Conservation (phyloP, 2,329 filamentous ascomycete species). For the Thermochaetoides dissita region DNA sequence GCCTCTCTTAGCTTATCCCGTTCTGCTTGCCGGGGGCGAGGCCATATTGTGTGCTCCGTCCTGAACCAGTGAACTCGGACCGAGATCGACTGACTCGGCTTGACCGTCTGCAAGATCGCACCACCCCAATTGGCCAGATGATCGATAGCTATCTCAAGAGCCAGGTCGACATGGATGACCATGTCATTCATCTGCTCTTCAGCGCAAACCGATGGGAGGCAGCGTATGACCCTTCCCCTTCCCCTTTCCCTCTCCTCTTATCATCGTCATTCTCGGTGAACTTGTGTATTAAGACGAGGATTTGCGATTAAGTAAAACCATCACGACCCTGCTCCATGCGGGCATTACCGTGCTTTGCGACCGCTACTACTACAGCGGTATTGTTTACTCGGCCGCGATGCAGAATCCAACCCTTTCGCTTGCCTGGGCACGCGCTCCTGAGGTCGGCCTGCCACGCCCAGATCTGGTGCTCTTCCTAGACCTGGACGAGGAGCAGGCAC, state of each 20-base stretch:
- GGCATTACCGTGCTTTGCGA: conserved; percentile 75
- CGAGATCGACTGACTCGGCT: not conserved
- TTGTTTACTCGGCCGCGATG: conserved; percentile 87
- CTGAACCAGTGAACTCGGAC: not conserved
- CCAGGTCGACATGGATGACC: conserved; percentile 62
- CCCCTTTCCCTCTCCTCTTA: not conserved
- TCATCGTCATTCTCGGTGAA: too few relatives aligned
- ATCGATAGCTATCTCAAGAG: conserved; percentile 73
- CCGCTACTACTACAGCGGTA: conserved; percentile 88
- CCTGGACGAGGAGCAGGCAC: conserved; percentile 58
- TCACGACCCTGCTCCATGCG: conserved; percentile 38
- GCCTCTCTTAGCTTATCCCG: not conserved
- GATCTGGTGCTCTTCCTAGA: conserved; percentile 83
- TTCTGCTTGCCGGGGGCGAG: not conserved
- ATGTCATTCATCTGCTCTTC: conserved; percentile 80
- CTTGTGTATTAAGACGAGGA: too few relatives aligned
- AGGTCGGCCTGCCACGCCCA: conserved; percentile 73
- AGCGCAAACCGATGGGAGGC: conserved; percentile 83
- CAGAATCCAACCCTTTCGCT: conserved; percentile 54
- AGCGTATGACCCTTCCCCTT: conserved; percentile 27
- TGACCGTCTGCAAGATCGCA: conserved; percentile 39
- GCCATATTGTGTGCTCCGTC: not conserved
- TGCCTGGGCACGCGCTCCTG: conserved; percentile 70
- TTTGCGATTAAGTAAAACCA: conserved; percentile 29
- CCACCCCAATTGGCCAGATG: conserved; percentile 72